Base-by-base conservation (phyloP, 2,329 filamentous ascomycete genomes). In the Calonectria pteridis region DNA sequence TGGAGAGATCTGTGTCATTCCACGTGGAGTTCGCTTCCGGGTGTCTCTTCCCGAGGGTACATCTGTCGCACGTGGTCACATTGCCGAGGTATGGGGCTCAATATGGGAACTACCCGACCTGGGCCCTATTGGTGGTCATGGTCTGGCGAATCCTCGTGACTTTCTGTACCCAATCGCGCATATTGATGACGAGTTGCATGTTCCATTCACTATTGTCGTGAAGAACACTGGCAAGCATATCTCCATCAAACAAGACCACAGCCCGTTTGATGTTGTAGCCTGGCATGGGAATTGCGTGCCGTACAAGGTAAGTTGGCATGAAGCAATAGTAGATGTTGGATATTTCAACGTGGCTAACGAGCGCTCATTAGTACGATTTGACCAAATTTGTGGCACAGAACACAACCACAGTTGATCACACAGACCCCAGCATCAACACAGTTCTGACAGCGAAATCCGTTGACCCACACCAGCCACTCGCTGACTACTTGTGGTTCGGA, bases 251-350 rank as follows among this genome's bases (percentile, higher is more conserved):
- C 92, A 94, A 80, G 85, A 85, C 35, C 92, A 94, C 81, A 91
- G 89, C 3, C 92, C 93, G 0, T 94, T 93, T 78, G 92, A 94
- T 77, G 92, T 94, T 3, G 91, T 93, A 0, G 92, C 91, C 3
- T 94, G 92, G 92, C 91, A 93, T 77, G 92, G 92, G 33, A 91
- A 90, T 69, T 92, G 93, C 81, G 90, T 91, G 67, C 88, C 88
- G 0, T 90, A 87, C 83, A 90, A 90, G 82, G 55, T 18, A 29
- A 40, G 55, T 59, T 55, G 9, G 18, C 13, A 10, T n/a, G 10
- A 33, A 13, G 40, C 40, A 0, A 18, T 43, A 6, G 5, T n/a
- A 16, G 26, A 11, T 31, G 18, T 3, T 6, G 20, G 4, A 23
- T 4, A 4, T 14, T 2, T 46, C 43, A 23, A 46, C 20, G 5